These are phyloP conservation scores for Yarrowia phangngaensis DNA, from an alignment of 805 yeast species.

Conservation along the genomic window DNA sequence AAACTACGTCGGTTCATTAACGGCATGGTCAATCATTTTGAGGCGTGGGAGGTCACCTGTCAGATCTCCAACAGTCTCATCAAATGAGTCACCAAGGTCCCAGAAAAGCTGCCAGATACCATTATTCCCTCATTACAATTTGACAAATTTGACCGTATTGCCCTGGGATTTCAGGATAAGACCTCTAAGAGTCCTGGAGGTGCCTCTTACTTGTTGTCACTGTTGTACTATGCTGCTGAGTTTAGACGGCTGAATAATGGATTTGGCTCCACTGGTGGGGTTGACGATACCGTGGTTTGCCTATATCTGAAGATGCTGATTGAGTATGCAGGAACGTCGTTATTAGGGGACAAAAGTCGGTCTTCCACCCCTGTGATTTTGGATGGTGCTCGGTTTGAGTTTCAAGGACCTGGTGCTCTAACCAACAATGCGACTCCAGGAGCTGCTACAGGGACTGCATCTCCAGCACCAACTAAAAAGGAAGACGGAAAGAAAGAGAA, in stretches of 20 bases:
- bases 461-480: slow-evolving; percentile 9
- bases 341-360: slow-evolving; percentile 11
- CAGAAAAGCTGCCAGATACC: slow-evolving; percentile 49
- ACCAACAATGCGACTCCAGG: not conserved
- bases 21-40: slow-evolving; percentile 62
- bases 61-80: slow-evolving; percentile 50
- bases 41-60: slow-evolving; percentile 65
- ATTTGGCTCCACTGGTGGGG: slow-evolving; percentile 66
- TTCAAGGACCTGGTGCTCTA: slow-evolving; percentile 3
- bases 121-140: slow-evolving; percentile 47
- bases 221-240: slow-evolving; percentile 43
- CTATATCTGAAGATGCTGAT: slow-evolving; percentile 51
- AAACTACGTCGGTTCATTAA: slow-evolving; percentile 75
- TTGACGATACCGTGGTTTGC: slow-evolving; percentile 69
- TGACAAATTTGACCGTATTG: slow-evolving; percentile 43
- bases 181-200: slow-evolving; percentile 34
- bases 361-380: slow-evolving; percentile 12
- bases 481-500: slow-evolving; percentile 25
- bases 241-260: slow-evolving; percentile 73
- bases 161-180: slow-evolving; percentile 44
- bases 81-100: slow-evolving; percentile 46
- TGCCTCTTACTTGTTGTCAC: slow-evolving; percentile 30
- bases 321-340: slow-evolving; percentile 11
- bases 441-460: not conserved
- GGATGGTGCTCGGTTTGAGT: slow-evolving; percentile 7